Base-by-base conservation (phyloP, 495 filamentous ascomycete genomes). In the Penicillium waksmanii region DNA sequence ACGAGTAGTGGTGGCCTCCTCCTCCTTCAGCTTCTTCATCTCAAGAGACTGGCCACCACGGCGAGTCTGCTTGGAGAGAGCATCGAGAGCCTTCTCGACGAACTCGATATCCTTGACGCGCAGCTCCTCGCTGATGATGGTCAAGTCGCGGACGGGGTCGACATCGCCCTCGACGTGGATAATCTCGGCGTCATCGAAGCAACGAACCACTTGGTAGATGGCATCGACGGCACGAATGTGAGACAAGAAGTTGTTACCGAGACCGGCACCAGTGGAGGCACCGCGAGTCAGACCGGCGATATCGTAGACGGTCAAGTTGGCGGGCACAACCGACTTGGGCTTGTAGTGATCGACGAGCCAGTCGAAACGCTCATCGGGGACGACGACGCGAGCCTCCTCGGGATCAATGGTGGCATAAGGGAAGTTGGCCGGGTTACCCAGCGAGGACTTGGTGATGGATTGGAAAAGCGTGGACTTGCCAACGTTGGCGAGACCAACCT, bases 391-490 rank as follows among this genome's bases (percentile, higher is more conserved):
- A 53, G 96, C 93, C 79, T 99, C 96, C 80, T 99, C 96, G 19
- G 96, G 96, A 66, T 98, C 92, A 73, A 99, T 98, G 66, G 96
- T 99, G 64, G 96, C 96, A 80, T 94, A 99, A 18, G 96, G 96
- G 73, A 97, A 99, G 82, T 99, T 99, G 77, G 95, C 96, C 64
- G 96, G 96, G 81, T 99, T 99, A 79, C 96, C 96, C 66, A 99
- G 85, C 62, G 86, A 87, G 77, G 89, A 97, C 82, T 96, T 97
- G 62, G 96, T 99, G 81, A 99, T 97, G 64, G 96, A 93, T 80
- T 99, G 96, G 83, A 99, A 99, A 67, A 99, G 89, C 23, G 96
- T 99, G 57, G 96, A 99, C 80, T 99, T 99, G 72, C 96, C 96
- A 63, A 99, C 96, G 76, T 99, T 99, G 70, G 96, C 96, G 72